Evolutionary conservation across 345 rosid species (phyloP).

Genomic region (Melastoma malabathricum): DNA sequence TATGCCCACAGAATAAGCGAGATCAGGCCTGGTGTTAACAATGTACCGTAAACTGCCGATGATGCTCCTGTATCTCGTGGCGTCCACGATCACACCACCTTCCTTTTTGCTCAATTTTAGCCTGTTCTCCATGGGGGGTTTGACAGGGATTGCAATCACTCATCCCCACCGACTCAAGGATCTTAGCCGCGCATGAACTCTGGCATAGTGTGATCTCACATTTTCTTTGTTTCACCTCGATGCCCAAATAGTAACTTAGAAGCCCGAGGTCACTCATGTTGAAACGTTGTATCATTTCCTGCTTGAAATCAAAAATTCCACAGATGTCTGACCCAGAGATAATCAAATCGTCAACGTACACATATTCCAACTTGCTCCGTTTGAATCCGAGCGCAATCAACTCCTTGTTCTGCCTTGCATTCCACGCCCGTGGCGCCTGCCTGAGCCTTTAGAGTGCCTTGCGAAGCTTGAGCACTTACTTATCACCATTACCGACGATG

Average conservation of each 20-base stretch:
- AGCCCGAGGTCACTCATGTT: conserved; percentile 2
- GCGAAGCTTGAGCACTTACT: not conserved
- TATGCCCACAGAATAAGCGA: not conserved
- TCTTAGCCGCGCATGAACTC: not conserved
- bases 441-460: conserved; percentile 1
- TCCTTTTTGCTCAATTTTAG: not conserved
- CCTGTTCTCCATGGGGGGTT: conserved; percentile 1
- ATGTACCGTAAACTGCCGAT: not conserved
- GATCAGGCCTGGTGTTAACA: conserved; percentile 4
- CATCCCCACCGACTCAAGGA: conserved; percentile 1
- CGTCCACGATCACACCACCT: not conserved
- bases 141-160: not conserved
- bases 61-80: not conserved
- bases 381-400: not conserved
- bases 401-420: not conserved
- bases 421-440: not conserved
- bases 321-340: not conserved
- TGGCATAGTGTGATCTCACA: not conserved
- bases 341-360: conserved; percentile 4
- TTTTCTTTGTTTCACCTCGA: not conserved
- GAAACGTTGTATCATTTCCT: not conserved
- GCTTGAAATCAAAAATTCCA: not conserved
- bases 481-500: not conserved
- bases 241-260: not conserved
- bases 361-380: not conserved